phyloP scores from a whole-genome alignment of 2,329 filamentous ascomycete species.

The Epichloe sibirici region DNA sequence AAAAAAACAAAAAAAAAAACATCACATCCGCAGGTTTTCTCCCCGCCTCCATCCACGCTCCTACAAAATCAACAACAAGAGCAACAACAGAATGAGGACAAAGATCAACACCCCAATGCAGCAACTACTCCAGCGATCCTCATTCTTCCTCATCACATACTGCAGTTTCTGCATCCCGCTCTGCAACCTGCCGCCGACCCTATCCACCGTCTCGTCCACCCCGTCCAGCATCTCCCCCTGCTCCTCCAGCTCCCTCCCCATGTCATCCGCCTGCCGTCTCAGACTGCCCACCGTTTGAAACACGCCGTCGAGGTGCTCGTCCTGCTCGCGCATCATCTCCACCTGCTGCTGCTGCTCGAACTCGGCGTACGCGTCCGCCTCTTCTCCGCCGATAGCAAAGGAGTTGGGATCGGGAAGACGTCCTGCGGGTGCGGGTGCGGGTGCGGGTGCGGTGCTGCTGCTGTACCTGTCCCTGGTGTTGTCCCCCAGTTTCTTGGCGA shows the following conservation, averaged over 20 bases:
- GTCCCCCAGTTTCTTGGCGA: slow-evolving; percentile 45
- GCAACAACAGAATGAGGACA: slow-evolving; percentile 73
- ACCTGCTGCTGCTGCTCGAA: slow-evolving; percentile 88
- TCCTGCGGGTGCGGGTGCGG: slow-evolving; percentile 16
- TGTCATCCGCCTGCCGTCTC: slow-evolving; percentile 80
- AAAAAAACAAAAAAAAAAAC: background rate
- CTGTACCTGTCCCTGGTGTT: background rate
- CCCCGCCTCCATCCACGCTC: background rate
- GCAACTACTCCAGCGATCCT: slow-evolving; percentile 78
- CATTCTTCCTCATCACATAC: slow-evolving; percentile 76
- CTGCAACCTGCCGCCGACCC: slow-evolving; percentile 75
- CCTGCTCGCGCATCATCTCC: slow-evolving; percentile 89
- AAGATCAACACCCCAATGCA: slow-evolving; percentile 84
- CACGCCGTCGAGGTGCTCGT: slow-evolving; percentile 82
- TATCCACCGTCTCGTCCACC: slow-evolving; percentile 72
- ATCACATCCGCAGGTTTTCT: background rate
- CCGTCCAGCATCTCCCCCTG: slow-evolving; percentile 81
- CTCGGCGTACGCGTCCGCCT: slow-evolving; percentile 55
- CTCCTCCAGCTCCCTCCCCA: slow-evolving; percentile 93
- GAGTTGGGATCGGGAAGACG: slow-evolving; percentile 41
- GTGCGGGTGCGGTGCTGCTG: too few relatives aligned
- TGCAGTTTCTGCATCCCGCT: slow-evolving; percentile 78
- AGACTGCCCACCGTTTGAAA: slow-evolving; percentile 88
- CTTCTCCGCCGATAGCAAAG: slow-evolving; percentile 41
- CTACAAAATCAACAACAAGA: slow-evolving; percentile 57